phyloP scores from a whole-genome alignment of 1,139 yeast genomes.

The Lodderomyces parapsilosis region DNA sequence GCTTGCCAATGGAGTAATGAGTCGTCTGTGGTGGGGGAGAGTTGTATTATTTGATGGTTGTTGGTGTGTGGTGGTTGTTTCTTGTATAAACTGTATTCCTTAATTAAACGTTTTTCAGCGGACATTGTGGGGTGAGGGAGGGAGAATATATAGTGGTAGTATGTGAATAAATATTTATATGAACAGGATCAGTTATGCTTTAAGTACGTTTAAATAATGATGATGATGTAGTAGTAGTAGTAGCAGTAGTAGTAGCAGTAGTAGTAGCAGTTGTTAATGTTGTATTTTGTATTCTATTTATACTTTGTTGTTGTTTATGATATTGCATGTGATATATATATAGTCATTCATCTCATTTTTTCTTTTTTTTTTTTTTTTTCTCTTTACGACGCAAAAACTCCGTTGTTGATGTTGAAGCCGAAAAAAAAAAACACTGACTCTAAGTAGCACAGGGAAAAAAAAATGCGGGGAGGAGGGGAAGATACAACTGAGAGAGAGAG shows the following conservation, averaged over 20 bases:
- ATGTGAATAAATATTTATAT: not conserved
- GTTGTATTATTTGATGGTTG: conserved; percentile 37
- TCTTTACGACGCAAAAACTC: too few species aligned
- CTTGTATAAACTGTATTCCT: conserved; percentile 25
- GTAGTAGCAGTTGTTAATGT: too few species aligned
- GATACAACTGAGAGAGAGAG: too few species aligned
- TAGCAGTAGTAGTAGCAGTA: too few species aligned
- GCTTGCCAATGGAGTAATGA: conserved; percentile 62
- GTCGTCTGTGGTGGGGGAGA: conserved; percentile 45
- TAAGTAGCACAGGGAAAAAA: not conserved
- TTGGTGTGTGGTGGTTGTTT: conserved; percentile 20
- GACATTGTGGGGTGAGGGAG: conserved; percentile 12
- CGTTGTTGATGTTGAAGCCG: too few species aligned
- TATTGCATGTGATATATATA: conserved; percentile 1
- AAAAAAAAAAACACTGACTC: not conserved
- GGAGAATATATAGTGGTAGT: not conserved
- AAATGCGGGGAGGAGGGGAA: conserved; percentile 5
- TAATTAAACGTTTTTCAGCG: conserved; percentile 33
- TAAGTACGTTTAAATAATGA: too few species aligned
- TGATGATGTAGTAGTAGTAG: not conserved
- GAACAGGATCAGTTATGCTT: too few species aligned
- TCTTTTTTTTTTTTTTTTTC: too few species aligned
- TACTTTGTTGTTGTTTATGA: too few species aligned
- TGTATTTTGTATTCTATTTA: too few species aligned
- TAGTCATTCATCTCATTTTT: conserved; percentile 1